phyloP scores from a whole-genome alignment of 441 rosid genomes.

The Pelargonium myrrhifolium region DNA sequence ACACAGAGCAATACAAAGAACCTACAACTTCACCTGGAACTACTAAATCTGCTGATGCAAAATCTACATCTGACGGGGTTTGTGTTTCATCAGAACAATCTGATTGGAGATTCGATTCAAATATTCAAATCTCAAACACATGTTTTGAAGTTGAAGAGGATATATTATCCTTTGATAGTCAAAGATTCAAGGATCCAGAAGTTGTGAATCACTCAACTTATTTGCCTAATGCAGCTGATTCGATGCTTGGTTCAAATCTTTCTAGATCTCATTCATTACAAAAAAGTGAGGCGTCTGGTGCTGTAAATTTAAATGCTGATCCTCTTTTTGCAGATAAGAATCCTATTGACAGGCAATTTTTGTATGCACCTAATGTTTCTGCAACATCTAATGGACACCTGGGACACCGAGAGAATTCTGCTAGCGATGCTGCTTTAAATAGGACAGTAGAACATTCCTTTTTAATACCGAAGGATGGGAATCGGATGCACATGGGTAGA shows the following conservation, averaged over 20 bases:
- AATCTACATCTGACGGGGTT: slow-evolving; percentile 12
- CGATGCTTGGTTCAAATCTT: slow-evolving; percentile 33
- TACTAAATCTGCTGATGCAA: slow-evolving; percentile 12
- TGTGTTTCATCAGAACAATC: slow-evolving; percentile 25
- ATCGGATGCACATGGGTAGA: slow-evolving; percentile 32
- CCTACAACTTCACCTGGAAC: slow-evolving; percentile 18
- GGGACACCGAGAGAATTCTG: slow-evolving; percentile 38
- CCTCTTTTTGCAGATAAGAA: slow-evolving; percentile 30
- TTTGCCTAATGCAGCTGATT: slow-evolving; percentile 40
- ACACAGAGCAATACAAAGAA: slow-evolving; percentile 37
- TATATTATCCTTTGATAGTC: slow-evolving; percentile 55
- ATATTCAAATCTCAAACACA: slow-evolving; percentile 23
- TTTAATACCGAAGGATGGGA: slow-evolving; percentile 37
- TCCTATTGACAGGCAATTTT: slow-evolving; percentile 24
- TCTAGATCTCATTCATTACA: slow-evolving; percentile 45
- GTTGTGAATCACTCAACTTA: slow-evolving; percentile 31
- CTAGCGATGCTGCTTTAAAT: slow-evolving; percentile 30
- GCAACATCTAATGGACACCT: slow-evolving; percentile 29
- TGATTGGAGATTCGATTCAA: slow-evolving; percentile 40
- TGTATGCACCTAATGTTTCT: slow-evolving; percentile 27
- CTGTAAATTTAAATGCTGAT: slow-evolving; percentile 28
- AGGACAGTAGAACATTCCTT: slow-evolving; percentile 28
- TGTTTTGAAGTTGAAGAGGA: slow-evolving; percentile 53
- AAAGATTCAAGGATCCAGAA: slow-evolving; percentile 57
- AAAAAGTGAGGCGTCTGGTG: slow-evolving; percentile 31